Evolutionary conservation across 345 rosid genomes (phyloP).

Genomic region (Sisymbrium irio): DNA sequence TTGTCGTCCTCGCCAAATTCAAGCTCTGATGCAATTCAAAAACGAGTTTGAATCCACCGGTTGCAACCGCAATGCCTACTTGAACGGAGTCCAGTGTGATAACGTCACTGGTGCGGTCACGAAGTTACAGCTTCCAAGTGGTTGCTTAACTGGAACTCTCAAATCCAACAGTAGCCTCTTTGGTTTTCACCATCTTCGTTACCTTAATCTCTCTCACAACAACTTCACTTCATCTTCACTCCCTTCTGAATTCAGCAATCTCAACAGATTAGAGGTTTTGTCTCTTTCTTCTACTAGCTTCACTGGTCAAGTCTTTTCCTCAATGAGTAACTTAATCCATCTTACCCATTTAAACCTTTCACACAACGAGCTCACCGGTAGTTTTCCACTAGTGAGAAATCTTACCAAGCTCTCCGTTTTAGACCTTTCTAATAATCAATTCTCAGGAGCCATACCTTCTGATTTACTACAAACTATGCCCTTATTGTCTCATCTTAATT

Average conservation of each 20-base stretch:
- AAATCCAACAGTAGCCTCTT: conserved; percentile 11
- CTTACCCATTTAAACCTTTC: neutral
- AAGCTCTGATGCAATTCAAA: neutral
- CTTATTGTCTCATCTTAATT: neutral
- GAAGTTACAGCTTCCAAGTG: neutral
- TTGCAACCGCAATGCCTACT: conserved; percentile 5
- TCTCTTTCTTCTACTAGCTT: neutral
- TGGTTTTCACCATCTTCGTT: neutral
- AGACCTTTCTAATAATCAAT: neutral
- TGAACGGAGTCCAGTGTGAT: neutral
- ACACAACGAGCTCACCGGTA: conserved; percentile 6
- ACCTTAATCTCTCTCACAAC: conserved; percentile 7
- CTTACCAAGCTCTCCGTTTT: neutral
- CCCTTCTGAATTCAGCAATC: neutral
- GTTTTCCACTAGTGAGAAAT: neutral
- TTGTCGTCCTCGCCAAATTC: conserved; percentile 12
- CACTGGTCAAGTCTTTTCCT: conserved; percentile 1
- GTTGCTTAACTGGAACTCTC: neutral
- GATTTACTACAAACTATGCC: neutral
- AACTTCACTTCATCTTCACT: conserved; percentile 7
- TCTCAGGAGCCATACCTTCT: conserved; percentile 11
- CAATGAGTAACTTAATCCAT: neutral
- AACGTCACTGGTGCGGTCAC: neutral
- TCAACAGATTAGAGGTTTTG: conserved; percentile 17
- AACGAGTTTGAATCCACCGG: conserved; percentile 7